Evolutionary conservation across 1,284 basidiomycete species (phyloP), one percentile per base, ranked within the genome.

Genomic region (Leccinum discolor): DNA sequence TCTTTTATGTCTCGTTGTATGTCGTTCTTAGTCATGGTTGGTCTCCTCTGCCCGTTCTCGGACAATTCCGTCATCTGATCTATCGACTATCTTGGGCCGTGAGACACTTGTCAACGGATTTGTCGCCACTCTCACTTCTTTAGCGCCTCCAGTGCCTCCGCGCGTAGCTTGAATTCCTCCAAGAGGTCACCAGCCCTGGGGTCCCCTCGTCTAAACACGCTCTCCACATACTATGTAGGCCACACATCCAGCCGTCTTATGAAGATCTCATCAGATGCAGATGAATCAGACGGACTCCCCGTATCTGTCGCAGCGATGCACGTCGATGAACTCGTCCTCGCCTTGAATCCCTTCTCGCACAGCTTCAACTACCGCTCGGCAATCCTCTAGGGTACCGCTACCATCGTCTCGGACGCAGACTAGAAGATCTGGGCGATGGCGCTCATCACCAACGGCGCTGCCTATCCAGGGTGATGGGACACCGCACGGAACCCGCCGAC

Each of bases 301-400:
- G 60, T 73, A 3, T 74, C 66, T 65, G 59, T 73, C 32, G 71
- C 72, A 23, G 72, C 74, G 29, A 73, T 71, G n/a, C 70, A 73
- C n/a, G 62, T 73, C 23, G 72, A 73, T 5, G 72, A 71, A 10
- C 66, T 74, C 18, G 73, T 73, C 52, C 64, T 73, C 35, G 60
- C 72, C 52, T 58, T 73, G 2, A 70, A 57, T 18, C 72, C 72
- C n/a, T 73, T 73, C 60, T 72, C 73, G 10, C 67, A 74, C 52
- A 74, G 69, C 61, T 73, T 73, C 60, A 73, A 73, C 63, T 73
- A 73, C 38, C 72, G 74, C 8, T 73, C 74, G 0, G 74, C 71
- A 4, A 59, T 73, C 32, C 67, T 76, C 1, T 69, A 76, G 4
- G 72, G 72, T 1, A 60, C 16, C 2, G 73, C 68, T 16, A 68